Evolutionary conservation across 768 basidiomycete genomes (phyloP).

Genomic region (Leccinum pellstonianum): DNA sequence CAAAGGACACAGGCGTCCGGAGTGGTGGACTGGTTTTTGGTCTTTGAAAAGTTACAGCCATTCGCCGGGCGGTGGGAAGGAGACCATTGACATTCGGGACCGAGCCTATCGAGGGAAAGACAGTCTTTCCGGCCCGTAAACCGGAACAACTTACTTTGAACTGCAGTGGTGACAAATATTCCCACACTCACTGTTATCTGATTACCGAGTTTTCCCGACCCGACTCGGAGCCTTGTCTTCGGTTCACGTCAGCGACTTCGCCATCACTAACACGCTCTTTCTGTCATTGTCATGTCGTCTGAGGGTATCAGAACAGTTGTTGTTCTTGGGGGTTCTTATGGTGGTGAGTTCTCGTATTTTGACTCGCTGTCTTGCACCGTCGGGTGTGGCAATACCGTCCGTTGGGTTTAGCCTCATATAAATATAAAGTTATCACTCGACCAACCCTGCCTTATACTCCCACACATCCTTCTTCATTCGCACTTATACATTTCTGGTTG

Average conservation of each 20-base stretch:
- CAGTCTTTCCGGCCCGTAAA: too few species aligned
- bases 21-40: too few species aligned
- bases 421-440: background rate
- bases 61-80: too few species aligned
- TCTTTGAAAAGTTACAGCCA: too few species aligned
- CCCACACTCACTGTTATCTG: constrained; percentile 4
- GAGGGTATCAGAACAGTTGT: constrained; percentile 39
- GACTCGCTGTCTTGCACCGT: constrained; percentile 1
- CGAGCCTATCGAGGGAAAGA: too few species aligned
- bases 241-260: background rate
- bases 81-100: too few species aligned
- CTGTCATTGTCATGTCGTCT: constrained; percentile 8
- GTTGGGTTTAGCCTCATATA: background rate
- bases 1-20: too few species aligned
- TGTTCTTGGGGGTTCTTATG: constrained; percentile 57
- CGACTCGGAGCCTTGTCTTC: background rate
- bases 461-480: background rate
- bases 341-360: constrained; percentile 35
- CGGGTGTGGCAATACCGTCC: background rate
- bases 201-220: background rate
- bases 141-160: too few species aligned
- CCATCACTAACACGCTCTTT: background rate
- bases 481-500: background rate
- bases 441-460: background rate
- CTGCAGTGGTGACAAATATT: background rate